Evolutionary conservation across 2,329 filamentous ascomycete species (phyloP).

Genomic region (Plectosphaerella plurivora): DNA sequence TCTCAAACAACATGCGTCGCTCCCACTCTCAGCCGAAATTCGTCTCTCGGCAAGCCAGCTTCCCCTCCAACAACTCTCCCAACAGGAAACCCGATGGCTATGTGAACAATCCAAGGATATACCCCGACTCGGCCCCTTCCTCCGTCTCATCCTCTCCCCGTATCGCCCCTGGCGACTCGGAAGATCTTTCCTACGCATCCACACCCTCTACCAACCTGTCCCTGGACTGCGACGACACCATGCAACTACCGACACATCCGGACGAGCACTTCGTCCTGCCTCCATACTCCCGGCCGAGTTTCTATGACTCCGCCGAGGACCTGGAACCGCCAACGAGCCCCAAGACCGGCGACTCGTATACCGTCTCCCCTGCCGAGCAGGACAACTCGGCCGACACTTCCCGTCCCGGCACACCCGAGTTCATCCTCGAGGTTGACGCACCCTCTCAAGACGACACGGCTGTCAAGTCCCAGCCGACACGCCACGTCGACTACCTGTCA

Average conservation of each 20-base stretch:
- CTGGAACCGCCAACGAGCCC: slow-evolving; percentile 48
- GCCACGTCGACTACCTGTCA: slow-evolving; percentile 93
- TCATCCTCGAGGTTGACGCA: slow-evolving; percentile 31
- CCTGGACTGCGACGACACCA: slow-evolving; percentile 47
- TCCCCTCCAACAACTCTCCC: slow-evolving; percentile 39
- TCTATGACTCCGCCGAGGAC: slow-evolving; percentile 41
- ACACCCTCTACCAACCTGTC: slow-evolving; percentile 62
- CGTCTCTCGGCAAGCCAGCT: slow-evolving; percentile 33
- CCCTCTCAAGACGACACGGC: slow-evolving; percentile 77
- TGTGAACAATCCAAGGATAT: slow-evolving; percentile 33
- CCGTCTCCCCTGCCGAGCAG: slow-evolving; percentile 49
- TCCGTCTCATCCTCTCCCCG: slow-evolving; percentile 54
- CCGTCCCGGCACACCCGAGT: slow-evolving; percentile 53
- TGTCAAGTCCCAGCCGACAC: slow-evolving; percentile 68
- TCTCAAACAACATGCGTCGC: slow-evolving; percentile 49
- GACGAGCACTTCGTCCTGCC: slow-evolving; percentile 44
- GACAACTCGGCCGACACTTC: slow-evolving; percentile 47
- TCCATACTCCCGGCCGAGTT: slow-evolving; percentile 40
- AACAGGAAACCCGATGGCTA: slow-evolving; percentile 44
- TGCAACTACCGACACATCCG: slow-evolving; percentile 36
- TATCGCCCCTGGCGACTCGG: slow-evolving; percentile 47
- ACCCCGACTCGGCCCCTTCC: slow-evolving; percentile 43
- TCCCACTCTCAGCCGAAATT: slow-evolving; percentile 60
- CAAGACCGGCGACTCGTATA: slow-evolving; percentile 43
- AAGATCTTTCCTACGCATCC: slow-evolving; percentile 53